Base-by-base conservation (phyloP, 306 rosid species). In the Cucumis hystrix region DNA sequence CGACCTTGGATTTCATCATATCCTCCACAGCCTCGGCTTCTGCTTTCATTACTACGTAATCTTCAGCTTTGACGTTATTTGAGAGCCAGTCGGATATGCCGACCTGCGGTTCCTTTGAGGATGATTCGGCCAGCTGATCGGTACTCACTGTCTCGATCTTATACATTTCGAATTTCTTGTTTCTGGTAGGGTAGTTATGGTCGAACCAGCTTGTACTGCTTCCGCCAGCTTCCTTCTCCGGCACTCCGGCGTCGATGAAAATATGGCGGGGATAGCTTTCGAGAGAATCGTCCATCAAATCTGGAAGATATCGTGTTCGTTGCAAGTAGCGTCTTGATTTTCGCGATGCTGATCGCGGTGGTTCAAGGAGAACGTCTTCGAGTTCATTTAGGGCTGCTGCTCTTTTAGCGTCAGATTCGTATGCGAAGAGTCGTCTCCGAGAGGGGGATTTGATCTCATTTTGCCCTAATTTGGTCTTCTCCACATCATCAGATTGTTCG, bases 11-110 rank as follows among this genome's bases (percentile, higher is more conserved):
- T 69, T 74, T 85, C 82, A 91, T 74, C 87, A 91, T 84, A n/a
- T 93, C 98, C 64, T 91, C 95, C 74, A 93, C 98, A 20, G 83
- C 87, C 47, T 93, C 95, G 0, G 95, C 92, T 71, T 93, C 91
- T 0, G 93, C 95, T 73, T 91, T 93, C 98, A 93, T 91, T 78
- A 93, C 98, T 25, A 93, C 96, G 72, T 85, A 91, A 78, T 93
- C 98, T 21, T 89, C 95, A 4, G 88, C 91, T 71, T 77, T 87
- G 61, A 93, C 95, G 10, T 88, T 91, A 71, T 74, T 88, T 72
- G 75, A 82, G 80, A 93, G 6, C 97, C 98, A 93, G 18, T 85
- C 92, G 0, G 96, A 88, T 77, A 91, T 89, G 12, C 89, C 90
- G 1, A 77, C 78, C 7, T 83, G 82, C 1, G 21, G 10, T 61